Evolutionary conservation across 257 asterid genomes (phyloP).

Genomic region (Solanum piurae): DNA sequence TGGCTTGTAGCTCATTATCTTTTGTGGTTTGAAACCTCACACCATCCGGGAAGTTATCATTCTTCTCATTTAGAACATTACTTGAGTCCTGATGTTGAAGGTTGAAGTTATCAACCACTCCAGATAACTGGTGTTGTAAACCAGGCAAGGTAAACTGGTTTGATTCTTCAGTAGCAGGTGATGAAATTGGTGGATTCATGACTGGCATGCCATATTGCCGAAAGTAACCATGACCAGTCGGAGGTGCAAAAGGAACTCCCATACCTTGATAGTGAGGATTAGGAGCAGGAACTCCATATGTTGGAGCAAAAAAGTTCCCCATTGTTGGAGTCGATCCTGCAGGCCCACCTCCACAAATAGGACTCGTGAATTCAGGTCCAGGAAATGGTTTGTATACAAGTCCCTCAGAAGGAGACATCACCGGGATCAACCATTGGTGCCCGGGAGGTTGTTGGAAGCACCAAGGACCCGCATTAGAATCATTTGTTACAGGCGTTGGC

Average conservation of each 20-base stretch:
- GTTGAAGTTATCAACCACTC: conserved; percentile 10
- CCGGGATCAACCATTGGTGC: conserved; percentile 79
- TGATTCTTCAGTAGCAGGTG: conserved; percentile 29
- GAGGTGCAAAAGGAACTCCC: conserved; percentile 24
- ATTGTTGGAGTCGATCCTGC: conserved; percentile 21
- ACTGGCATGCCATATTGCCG: conserved; percentile 46
- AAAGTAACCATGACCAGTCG: conserved; percentile 32
- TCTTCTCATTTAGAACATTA: conserved; percentile 14
- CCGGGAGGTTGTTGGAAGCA: conserved; percentile 45
- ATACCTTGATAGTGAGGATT: conserved; percentile 28
- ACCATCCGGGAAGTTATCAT: conserved; percentile 1
- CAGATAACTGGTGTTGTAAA: conserved; percentile 11
- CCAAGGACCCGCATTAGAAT: conserved; percentile 23
- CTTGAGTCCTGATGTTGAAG: conserved; percentile 4
- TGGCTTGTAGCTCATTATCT: conserved; percentile 47
- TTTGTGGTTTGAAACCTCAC: not conserved
- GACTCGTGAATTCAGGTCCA: conserved; percentile 34
- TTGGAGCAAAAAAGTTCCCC: conserved; percentile 32
- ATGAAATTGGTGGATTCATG: conserved; percentile 27
- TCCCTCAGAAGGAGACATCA: conserved; percentile 92
- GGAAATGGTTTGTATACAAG: conserved; percentile 79
- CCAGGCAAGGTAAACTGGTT: conserved; percentile 13
- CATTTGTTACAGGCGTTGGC: conserved; percentile 13
- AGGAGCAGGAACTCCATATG: conserved; percentile 34
- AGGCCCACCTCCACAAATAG: conserved; percentile 27